Evolutionary conservation across 2,329 filamentous ascomycete genomes (phyloP).

Genomic region (Lachnellula hyalina): DNA sequence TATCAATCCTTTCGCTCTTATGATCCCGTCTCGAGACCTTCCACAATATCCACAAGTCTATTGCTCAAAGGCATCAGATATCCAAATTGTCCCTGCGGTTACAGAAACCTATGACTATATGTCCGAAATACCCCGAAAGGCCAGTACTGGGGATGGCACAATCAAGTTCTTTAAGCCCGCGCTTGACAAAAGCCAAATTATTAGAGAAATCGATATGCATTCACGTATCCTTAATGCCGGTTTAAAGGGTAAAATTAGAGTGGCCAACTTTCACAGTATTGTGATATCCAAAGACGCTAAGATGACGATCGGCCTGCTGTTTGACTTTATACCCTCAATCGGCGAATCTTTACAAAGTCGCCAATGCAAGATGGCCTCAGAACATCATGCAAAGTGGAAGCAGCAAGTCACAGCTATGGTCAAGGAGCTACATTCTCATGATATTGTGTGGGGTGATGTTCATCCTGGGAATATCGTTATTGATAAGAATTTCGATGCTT

Average conservation of each 20-base stretch:
- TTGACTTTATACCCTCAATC: slow-evolving; percentile 12
- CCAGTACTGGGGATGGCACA: slow-evolving; percentile 5
- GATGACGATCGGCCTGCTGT: slow-evolving; percentile 14
- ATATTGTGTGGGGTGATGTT: slow-evolving; percentile 23
- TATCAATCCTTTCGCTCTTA: slow-evolving; percentile 12
- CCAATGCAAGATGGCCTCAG: not conserved
- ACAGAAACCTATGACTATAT: slow-evolving; percentile 1
- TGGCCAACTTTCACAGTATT: slow-evolving; percentile 10
- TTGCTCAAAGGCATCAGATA: slow-evolving; percentile 4
- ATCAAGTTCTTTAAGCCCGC: slow-evolving; percentile 9
- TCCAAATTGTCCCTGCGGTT: not conserved
- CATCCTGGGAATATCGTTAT: slow-evolving; percentile 24
- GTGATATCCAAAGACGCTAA: slow-evolving; percentile 7
- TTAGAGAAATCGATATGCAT: slow-evolving; percentile 12
- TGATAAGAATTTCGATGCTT: slow-evolving; percentile 15
- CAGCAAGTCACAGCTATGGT: slow-evolving; percentile 6
- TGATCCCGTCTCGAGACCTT: slow-evolving; percentile 9
- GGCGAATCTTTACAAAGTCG: slow-evolving; percentile 5
- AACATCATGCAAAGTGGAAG: not conserved
- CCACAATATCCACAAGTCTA: slow-evolving; percentile 6
- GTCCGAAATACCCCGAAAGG: slow-evolving; percentile 11
- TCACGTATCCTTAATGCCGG: slow-evolving; percentile 5
- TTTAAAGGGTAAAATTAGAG: slow-evolving; percentile 8
- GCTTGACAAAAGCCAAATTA: slow-evolving; percentile 8
- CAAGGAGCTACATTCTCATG: slow-evolving; percentile 11